Evolutionary conservation across 2,329 filamentous ascomycete species (phyloP).

Genomic region (Fusarium albosuccineum): DNA sequence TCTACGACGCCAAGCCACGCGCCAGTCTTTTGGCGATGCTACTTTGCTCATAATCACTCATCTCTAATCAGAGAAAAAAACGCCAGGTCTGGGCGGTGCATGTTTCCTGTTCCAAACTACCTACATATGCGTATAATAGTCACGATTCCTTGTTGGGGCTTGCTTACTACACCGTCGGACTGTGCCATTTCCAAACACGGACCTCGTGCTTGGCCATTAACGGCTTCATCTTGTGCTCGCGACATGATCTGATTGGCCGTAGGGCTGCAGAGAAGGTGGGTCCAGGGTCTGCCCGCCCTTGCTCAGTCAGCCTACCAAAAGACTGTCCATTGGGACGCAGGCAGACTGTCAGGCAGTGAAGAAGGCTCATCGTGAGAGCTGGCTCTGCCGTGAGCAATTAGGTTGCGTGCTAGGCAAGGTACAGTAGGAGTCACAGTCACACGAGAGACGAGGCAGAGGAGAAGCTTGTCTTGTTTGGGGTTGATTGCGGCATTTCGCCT

Average conservation of each 20-base stretch:
- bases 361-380: constrained; percentile 19
- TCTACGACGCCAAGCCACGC: background rate
- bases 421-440: background rate
- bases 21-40: background rate
- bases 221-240: background rate
- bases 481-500: constrained; percentile 15
- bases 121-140: too few species aligned
- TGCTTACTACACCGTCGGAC: constrained; percentile 1
- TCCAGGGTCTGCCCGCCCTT: background rate
- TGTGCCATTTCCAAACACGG: constrained; percentile 1
- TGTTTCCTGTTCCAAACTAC: background rate
- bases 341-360: constrained; percentile 33
- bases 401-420: constrained; percentile 7
- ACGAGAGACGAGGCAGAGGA: background rate
- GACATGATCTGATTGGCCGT: background rate
- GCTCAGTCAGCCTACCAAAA: constrained; percentile 33
- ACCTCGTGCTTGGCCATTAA: background rate
- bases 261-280: constrained; percentile 1
- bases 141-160: too few species aligned
- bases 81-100: background rate
- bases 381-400: constrained; percentile 2
- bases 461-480: constrained; percentile 4
- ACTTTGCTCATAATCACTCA: background rate
- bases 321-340: constrained; percentile 1
- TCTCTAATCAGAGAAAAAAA: background rate